Evolutionary conservation across 768 basidiomycete genomes (phyloP), one percentile per base, ranked within the genome.

Genomic region (Amanita phalloides): DNA sequence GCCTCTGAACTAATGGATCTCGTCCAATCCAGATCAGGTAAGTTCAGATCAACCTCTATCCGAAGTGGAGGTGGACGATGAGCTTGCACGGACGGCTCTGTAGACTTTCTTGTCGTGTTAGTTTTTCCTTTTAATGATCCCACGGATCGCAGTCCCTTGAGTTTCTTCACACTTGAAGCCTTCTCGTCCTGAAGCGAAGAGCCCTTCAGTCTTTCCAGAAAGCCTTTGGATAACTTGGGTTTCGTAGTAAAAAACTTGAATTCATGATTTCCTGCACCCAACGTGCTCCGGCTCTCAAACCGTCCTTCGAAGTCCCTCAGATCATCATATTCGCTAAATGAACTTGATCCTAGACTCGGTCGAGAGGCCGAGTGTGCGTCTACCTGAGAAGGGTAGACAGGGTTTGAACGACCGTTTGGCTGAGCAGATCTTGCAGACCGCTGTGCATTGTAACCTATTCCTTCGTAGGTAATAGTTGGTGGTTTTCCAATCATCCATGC

Each of bases 401-500:
- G 38, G 20, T 56, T 55, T 52, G 38, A 55, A 45, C 45, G 56
- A 32, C 49, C 47, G 2, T 56, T 49, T 8, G 58, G 33, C 13
- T 33, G 33, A 13, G 33, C 13, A 33, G 11, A 48, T 51, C 65
- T 68, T 0, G 61, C 48, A 4, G 61, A 35, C 33, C 57, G 53
- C 6, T 68, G 70, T 17, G 78, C 79, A 39, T 81, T 81, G 61
- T 86, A 91, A 17, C 88, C 91, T 60, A 96, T 93, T 28, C 90
- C 91, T 59, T 89, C 78, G 60, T 83, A 91, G 1, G 86, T 75
- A 38, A 91, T 73, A 1, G 84, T 82, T 8, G 93, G 94, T 14
- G 91, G 90, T 61, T 97, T 97, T 56, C 95, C 96, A 28, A 99
- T 79, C 84, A 90, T 90, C 90, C 94, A 98, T 0, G 90, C 88